Conservation (phyloP, 768 basidiomycete genomes). For the Suillus brevipes region DNA sequence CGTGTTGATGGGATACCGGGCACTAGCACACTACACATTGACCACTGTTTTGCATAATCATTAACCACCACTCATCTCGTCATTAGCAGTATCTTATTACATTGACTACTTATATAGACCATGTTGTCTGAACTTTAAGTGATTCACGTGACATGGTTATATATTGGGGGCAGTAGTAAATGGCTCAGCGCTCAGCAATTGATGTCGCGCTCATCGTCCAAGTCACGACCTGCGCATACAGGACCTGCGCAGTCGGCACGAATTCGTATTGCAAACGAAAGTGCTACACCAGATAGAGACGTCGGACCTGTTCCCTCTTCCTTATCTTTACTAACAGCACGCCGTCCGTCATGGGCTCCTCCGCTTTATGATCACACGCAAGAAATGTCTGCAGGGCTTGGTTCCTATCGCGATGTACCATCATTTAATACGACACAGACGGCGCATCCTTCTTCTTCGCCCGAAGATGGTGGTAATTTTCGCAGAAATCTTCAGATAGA, state of each 20-base stretch:
- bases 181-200: not conserved
- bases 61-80: slow-evolving; percentile 33
- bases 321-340: slow-evolving; percentile 34
- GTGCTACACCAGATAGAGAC: slow-evolving; percentile 20
- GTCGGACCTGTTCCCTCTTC: slow-evolving; percentile 25
- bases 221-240: slow-evolving; percentile 16
- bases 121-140: not conserved
- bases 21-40: slow-evolving; percentile 19
- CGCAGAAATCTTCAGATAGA: slow-evolving; percentile 66
- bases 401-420: slow-evolving; percentile 33
- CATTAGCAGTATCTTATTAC: slow-evolving; percentile 31
- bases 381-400: slow-evolving; percentile 22
- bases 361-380: slow-evolving; percentile 29
- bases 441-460: slow-evolving; percentile 27
- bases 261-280: slow-evolving; percentile 22
- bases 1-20: slow-evolving; percentile 6
- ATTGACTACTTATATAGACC: slow-evolving; percentile 28
- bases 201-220: slow-evolving; percentile 31
- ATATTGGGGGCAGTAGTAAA: not conserved
- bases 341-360: slow-evolving; percentile 35
- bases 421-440: slow-evolving; percentile 20
- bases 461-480: slow-evolving; percentile 62
- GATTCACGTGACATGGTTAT: not conserved
- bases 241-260: slow-evolving; percentile 18
- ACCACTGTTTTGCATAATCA: slow-evolving; percentile 3